Evolutionary conservation across 805 yeast genomes (phyloP).

Genomic region (Suhomyces sp.): DNA sequence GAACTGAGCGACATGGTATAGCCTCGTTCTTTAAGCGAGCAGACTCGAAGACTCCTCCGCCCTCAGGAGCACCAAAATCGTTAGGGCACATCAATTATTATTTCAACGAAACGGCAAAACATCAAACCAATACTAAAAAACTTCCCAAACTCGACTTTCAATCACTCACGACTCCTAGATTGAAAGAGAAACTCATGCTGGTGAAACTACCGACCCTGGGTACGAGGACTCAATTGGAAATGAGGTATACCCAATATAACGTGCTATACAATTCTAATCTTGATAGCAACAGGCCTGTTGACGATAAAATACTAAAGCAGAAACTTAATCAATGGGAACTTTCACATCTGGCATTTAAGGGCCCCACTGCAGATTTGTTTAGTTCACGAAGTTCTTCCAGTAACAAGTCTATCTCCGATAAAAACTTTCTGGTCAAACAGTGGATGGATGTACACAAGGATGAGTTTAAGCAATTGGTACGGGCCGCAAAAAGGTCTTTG

Average conservation of each 20-base stretch:
- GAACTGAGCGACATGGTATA: slow-evolving; percentile 18
- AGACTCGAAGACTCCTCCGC: slow-evolving; percentile 3
- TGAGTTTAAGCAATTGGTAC: slow-evolving; percentile 40
- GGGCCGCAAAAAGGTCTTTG: slow-evolving; percentile 30
- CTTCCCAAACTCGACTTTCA: slow-evolving; percentile 66
- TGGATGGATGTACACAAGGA: slow-evolving; percentile 43
- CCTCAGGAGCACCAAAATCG: slow-evolving; percentile 5
- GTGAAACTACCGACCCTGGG: slow-evolving; percentile 64
- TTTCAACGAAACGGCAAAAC: slow-evolving; percentile 28
- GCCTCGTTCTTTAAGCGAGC: slow-evolving; percentile 30
- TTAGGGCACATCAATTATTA: slow-evolving; percentile 29
- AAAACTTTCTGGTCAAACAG: slow-evolving; percentile 44
- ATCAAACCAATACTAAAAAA: slow-evolving; percentile 33
- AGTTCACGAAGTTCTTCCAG: slow-evolving; percentile 18
- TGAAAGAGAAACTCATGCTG: slow-evolving; percentile 58
- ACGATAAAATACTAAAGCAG: slow-evolving; percentile 53
- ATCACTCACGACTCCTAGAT: slow-evolving; percentile 54
- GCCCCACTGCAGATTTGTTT: slow-evolving; percentile 25
- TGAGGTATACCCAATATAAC: slow-evolving; percentile 74
- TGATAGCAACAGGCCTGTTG: slow-evolving; percentile 66
- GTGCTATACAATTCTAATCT: slow-evolving; percentile 78
- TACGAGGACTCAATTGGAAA: slow-evolving; percentile 58
- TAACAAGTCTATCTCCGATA: slow-evolving; percentile 39
- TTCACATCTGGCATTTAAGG: slow-evolving; percentile 32
- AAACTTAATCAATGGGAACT: slow-evolving; percentile 69